These are phyloP conservation scores for Corchorus olitorius DNA, from an alignment of 345 rosid genomes.

Conservation along the genomic window DNA sequence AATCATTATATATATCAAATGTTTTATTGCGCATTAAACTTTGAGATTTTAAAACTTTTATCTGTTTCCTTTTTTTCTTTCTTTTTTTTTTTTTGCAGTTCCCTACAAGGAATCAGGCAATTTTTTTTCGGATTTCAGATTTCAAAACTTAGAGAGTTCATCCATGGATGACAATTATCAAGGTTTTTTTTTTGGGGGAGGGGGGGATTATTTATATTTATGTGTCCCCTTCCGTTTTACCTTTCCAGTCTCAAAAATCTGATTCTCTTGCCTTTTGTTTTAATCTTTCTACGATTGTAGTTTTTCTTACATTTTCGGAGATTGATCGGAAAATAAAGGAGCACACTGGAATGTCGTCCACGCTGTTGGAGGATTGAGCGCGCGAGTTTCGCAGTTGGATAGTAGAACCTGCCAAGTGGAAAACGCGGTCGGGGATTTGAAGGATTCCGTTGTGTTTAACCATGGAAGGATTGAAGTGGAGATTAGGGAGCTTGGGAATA, in stretches of 20 bases:
- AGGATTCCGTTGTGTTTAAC: conserved; percentile 41
- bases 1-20: too few relatives aligned
- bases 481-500: conserved; percentile 48
- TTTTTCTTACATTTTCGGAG: too few relatives aligned
- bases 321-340: conserved; percentile 51
- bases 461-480: conserved; percentile 51
- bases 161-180: background rate
- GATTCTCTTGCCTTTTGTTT: too few relatives aligned
- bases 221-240: background rate
- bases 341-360: conserved; percentile 40
- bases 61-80: background rate
- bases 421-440: conserved; percentile 44
- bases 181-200: background rate
- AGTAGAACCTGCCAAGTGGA: conserved; percentile 41
- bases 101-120: background rate
- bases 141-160: background rate
- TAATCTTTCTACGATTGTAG: too few relatives aligned
- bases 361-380: conserved; percentile 45
- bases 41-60: too few relatives aligned
- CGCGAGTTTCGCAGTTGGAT: conserved; percentile 53
- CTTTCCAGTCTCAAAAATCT: conserved; percentile 16
- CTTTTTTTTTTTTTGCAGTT: background rate
- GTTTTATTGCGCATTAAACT: too few relatives aligned
- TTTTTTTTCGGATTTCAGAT: background rate
- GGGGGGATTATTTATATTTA: background rate